A percentile compares a stretch with the other conserved stretches of the same genome.
Evolutionary conservation across 331 rosid genomes (phyloP).

Genomic region (Arachis monticola): DNA sequence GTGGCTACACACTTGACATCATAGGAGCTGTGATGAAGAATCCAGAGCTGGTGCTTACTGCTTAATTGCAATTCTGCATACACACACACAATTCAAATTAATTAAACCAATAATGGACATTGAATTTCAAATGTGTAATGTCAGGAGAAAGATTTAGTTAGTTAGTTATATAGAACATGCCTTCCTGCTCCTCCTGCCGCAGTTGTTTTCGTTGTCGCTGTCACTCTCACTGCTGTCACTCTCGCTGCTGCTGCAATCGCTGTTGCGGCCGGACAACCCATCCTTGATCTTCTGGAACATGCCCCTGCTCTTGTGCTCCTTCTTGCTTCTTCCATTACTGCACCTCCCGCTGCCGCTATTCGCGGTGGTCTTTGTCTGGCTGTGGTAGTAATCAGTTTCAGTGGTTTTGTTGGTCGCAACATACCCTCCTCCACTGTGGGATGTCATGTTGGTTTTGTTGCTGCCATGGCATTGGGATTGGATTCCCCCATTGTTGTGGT

Average conservation of each 20-base stretch:
- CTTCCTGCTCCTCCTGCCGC: constrained; percentile 35
- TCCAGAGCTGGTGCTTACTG: neutral
- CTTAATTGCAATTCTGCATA: constrained; percentile 28
- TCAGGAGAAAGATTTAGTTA: no score
- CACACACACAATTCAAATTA: neutral
- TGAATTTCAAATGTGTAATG: no score
- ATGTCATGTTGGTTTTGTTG: no score
- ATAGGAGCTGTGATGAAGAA: no score
- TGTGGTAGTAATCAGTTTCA: neutral
- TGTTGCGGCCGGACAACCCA: constrained; percentile 34
- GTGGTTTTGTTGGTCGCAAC: neutral
- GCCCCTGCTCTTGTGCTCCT: constrained; percentile 10
- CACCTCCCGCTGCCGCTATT: neutral
- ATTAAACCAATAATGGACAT: neutral
- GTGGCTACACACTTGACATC: neutral
- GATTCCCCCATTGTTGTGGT: no score
- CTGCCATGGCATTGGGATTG: no score
- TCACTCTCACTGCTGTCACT: constrained; percentile 29
- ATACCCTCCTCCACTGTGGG: neutral
- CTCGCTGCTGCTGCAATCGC: constrained; percentile 34
- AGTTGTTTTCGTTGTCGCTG: constrained; percentile 13
- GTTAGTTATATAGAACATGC: neutral
- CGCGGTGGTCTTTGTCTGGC: neutral
- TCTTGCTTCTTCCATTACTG: neutral
- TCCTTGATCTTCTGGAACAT: constrained; percentile 38